Evolutionary conservation across 2,329 filamentous ascomycete species (phyloP), one percentile per base, ranked within the genome.

Genomic region (Stachybotrys echinatus): DNA sequence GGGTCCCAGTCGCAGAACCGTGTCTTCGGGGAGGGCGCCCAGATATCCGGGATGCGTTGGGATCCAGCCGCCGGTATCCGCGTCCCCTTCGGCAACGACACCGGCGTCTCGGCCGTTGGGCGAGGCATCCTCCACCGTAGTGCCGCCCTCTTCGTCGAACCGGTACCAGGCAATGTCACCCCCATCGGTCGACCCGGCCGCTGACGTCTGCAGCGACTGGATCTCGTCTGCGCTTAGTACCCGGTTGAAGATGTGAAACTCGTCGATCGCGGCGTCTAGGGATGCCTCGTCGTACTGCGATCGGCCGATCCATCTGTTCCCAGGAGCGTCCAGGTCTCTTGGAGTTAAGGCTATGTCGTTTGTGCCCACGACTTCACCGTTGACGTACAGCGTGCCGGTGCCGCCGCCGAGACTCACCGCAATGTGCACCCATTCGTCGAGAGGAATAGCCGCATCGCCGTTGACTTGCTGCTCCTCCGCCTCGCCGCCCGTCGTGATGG

Each of bases 21-120:
- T 64, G 47, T 66, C 63, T 23, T 66, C 63, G 10, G 63, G 62
- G 5, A 65, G 58, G 0, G 63, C 63, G 37, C 62, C 63, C 4
- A 66, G 51, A 50, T 66, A 66, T 38, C 63, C 62, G 4, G 62
- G 54, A 42, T 59, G 53, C 2, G 62, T 65, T 4, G 63, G 63
- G 5, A 64, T 50, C 63, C 63, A 66, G 42, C 42, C 48, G 5
- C 50, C 56, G 7, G 45, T 40, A 20, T 53, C 56, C 10, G 57
- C 52, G 12, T 50, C 50, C 4, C 23, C 39, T 3, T 48, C 52
- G 3, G 50, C 54, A 17, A 50, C 51, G n/a, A 55, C 45, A 2
- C 54, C 54, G 19, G 53, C 54, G 22, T 50, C 47, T 23, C 54
- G 53, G 23, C 47, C 47, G 21, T 55, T 58, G 4, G 56, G 51